Percentiles rank a stretch among this genome's conserved stretches.
Conservation (phyloP, 441 rosid genomes). For the Codiaeum variegatum region DNA sequence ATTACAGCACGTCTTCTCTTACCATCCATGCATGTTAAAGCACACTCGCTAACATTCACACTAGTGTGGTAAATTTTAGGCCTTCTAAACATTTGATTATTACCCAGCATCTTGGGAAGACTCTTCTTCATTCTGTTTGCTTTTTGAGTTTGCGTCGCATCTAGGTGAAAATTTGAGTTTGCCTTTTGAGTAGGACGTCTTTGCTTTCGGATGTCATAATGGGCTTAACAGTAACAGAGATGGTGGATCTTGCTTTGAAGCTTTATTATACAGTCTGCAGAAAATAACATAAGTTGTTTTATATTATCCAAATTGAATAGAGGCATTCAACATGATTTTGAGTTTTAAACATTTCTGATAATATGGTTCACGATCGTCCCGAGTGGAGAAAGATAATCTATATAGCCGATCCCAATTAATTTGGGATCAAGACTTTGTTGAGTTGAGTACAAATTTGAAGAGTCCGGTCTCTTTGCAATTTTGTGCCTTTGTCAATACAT, state of each 20-base stretch:
- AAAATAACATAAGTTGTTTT: too few relatives aligned
- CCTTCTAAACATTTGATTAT: neutral
- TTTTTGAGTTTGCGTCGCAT: neutral
- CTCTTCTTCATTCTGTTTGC: neutral
- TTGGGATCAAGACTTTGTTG: too few relatives aligned
- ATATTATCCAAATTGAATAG: too few relatives aligned
- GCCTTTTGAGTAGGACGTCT: neutral
- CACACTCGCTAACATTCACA: neutral
- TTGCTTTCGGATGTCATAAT: neutral
- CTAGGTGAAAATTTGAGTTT: too few relatives aligned
- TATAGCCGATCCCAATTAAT: too few relatives aligned
- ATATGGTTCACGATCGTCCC: too few relatives aligned
- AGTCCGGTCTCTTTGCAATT: neutral
- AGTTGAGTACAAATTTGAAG: too few relatives aligned
- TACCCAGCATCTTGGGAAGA: neutral
- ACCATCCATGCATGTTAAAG: neutral
- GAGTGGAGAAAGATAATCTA: too few relatives aligned
- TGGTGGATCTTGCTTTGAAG: neutral
- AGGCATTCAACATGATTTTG: too few relatives aligned
- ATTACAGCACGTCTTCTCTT: neutral
- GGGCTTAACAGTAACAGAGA: neutral
- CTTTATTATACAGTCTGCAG: neutral
- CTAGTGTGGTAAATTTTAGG: neutral
- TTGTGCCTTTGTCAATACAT: neutral
- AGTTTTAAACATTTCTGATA: too few relatives aligned